Base-by-base conservation (phyloP, 2,329 filamentous ascomycete genomes). In the Cytospora paraplurivora region DNA sequence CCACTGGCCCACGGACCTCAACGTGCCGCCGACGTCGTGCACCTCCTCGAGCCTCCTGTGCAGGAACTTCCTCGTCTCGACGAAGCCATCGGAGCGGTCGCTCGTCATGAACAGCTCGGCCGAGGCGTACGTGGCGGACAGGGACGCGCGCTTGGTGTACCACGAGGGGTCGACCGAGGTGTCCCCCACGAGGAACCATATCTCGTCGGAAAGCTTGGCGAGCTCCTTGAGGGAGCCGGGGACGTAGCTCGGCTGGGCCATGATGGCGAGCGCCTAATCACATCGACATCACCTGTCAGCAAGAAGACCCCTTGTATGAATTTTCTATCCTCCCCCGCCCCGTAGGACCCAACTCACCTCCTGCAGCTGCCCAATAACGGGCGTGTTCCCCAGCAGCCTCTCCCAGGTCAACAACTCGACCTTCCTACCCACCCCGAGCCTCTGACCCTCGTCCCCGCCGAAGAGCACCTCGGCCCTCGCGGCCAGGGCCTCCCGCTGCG, bases 91-190 rank as follows among this genome's bases (percentile, higher is more conserved):
- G 4, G 89, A 93, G 65, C 80, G 82, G 76, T 98, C 95, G 64
- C 90, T 93, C 27, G 93, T 97, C 93, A 98, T 97, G 77, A 93
- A 96, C 6, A 97, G 80, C 77, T 99, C 95, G 62, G 89, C 85
- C 38, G 88, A 86, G 58, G 92, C 92, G 70, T 87, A 87, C 50
- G 85, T 79, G 69, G 82, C 76, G 38, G 84, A 83, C 11, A 87
- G 75, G 21, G 80, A 81, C 4, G 79, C 83, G 56, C 85, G 82
- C 72, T 86, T 86, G 62, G 83, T 80, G 72, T 99, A 99, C 95
- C 95, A 99, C 5, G 87, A 88, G 4, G 86, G 85, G 75, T 98
- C 93, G 65, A 97, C 91, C 27, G 88, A 85, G 27, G 79, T 81
- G 75, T 98, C 95, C 57, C 92, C 92, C 0, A 94, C 86, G 4